Conservation (phyloP, 2,329 filamentous ascomycete genomes). For the Claviceps sp. region DNA sequence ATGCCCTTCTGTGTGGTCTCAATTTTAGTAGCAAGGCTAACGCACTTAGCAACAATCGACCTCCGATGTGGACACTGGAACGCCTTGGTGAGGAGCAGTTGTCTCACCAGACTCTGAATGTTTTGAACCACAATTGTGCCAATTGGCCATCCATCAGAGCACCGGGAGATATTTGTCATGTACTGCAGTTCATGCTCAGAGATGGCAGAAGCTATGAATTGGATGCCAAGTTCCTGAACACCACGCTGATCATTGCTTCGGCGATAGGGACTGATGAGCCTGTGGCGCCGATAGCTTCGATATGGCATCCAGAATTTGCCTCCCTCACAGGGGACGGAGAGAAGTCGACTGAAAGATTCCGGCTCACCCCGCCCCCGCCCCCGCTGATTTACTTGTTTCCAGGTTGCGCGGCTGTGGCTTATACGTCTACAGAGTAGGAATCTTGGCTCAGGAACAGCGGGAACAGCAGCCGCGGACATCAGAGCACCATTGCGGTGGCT, state of each 20-base stretch:
- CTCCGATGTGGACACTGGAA: conserved; percentile 5
- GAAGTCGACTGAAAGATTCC: not conserved
- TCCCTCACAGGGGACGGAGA: not conserved
- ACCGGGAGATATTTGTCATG: not conserved
- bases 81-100: conserved; percentile 13
- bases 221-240: not conserved
- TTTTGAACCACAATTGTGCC: conserved; percentile 14
- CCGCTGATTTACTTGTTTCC: not conserved
- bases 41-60: not conserved
- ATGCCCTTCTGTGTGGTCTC: not conserved
- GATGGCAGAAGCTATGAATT: not conserved
- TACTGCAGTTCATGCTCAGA: not conserved
- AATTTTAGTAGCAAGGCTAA: not conserved
- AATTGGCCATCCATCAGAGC: conserved; percentile 9
- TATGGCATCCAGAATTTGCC: not conserved
- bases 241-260: not conserved
- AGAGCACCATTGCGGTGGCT: not conserved
- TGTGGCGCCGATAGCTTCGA: not conserved
- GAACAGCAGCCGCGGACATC: not conserved
- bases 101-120: conserved; percentile 15
- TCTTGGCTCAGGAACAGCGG: not conserved
- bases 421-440: not conserved
- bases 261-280: not conserved
- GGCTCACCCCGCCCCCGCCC: not conserved
- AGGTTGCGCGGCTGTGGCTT: not conserved